These are phyloP conservation scores for Fusarium nematophilum DNA, from an alignment of 2,329 filamentous ascomycete species.

Conservation along the genomic window DNA sequence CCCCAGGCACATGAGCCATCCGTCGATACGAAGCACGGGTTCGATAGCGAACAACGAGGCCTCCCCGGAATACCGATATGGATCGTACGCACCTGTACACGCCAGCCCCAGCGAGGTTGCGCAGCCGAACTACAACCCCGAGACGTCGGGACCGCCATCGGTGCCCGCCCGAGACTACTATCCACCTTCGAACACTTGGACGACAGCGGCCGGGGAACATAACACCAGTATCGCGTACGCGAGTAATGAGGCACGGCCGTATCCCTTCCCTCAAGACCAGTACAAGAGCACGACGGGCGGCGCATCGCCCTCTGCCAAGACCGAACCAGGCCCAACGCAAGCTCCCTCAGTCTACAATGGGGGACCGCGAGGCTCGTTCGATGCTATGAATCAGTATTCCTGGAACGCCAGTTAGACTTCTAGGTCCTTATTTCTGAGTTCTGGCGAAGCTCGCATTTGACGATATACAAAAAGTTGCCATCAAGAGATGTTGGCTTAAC, in stretches of 20 bases:
- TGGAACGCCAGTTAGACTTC: slow-evolving; percentile 62
- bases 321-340: slow-evolving; percentile 53
- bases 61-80: slow-evolving; percentile 68
- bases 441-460: slow-evolving; percentile 33
- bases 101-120: slow-evolving; percentile 48
- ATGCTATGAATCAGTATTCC: slow-evolving; percentile 66
- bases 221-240: slow-evolving; percentile 59
- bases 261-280: slow-evolving; percentile 60
- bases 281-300: slow-evolving; percentile 53
- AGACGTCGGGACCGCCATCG: slow-evolving; percentile 44
- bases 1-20: slow-evolving; percentile 65
- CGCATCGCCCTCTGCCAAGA: slow-evolving; percentile 44
- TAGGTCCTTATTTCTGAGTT: slow-evolving; percentile 5
- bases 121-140: slow-evolving; percentile 46
- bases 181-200: slow-evolving; percentile 63
- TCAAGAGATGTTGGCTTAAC: slow-evolving; percentile 32
- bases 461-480: slow-evolving; percentile 35
- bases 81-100: slow-evolving; percentile 52
- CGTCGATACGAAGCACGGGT: slow-evolving; percentile 62
- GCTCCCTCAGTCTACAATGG: slow-evolving; percentile 55
- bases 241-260: slow-evolving; percentile 59
- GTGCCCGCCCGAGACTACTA: slow-evolving; percentile 63
- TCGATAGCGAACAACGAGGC: slow-evolving; percentile 62
- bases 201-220: slow-evolving; percentile 60
- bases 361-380: slow-evolving; percentile 57